phyloP scores from a whole-genome alignment of 441 rosid species.

The Arabidopsis hybrid region DNA sequence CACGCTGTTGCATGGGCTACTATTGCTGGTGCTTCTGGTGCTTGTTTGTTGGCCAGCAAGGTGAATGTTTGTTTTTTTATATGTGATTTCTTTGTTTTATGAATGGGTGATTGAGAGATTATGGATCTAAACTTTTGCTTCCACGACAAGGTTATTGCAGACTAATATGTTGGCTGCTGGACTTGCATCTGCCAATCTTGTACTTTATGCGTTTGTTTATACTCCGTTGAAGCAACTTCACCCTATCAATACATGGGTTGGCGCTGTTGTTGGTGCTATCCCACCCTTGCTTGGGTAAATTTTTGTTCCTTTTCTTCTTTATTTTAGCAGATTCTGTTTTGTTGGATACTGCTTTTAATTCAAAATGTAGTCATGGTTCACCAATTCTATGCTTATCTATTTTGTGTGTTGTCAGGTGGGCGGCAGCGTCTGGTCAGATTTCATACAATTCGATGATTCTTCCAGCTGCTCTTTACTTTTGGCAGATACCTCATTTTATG shows the following conservation, averaged over 20 bases:
- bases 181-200: conserved; percentile 90
- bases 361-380: not conserved
- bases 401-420: conserved; percentile 67
- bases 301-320: conserved; percentile 11
- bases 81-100: not conserved
- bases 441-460: conserved; percentile 77
- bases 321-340: not conserved
- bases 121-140: conserved; percentile 52
- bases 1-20: conserved; percentile 90
- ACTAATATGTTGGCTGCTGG: conserved; percentile 92
- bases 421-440: conserved; percentile 83
- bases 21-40: conserved; percentile 78
- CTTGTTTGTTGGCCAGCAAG: conserved; percentile 80
- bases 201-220: conserved; percentile 91
- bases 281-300: conserved; percentile 89
- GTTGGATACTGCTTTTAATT: not conserved
- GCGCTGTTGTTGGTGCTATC: conserved; percentile 96
- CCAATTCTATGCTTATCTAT: conserved; percentile 25
- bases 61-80: conserved; percentile 49
- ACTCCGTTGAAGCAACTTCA: conserved; percentile 99
- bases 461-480: conserved; percentile 94
- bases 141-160: conserved; percentile 83
- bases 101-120: conserved; percentile 9
- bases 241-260: conserved; percentile 98
- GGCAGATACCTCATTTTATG: conserved; percentile 99